Conservation (phyloP, 176 grass and related monocot species). For the Eleusine coracana region DNA sequence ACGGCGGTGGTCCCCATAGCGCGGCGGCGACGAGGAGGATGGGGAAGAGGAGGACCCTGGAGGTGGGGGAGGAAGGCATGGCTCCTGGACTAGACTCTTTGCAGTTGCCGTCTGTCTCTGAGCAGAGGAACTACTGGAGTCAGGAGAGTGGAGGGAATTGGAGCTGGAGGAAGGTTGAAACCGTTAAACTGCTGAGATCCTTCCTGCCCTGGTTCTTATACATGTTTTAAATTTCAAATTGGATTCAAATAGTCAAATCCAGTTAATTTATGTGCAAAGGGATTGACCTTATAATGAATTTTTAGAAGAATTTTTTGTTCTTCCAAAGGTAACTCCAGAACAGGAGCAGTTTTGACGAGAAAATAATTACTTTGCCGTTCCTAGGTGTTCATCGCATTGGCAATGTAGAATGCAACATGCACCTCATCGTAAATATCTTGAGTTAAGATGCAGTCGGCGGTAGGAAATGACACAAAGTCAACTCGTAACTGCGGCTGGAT, state of each 20-base stretch:
- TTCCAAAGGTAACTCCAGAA: not conserved
- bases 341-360: not conserved
- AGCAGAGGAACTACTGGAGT: not conserved
- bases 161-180: not conserved
- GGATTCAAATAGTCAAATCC: not conserved
- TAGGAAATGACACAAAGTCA: not conserved
- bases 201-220: not conserved
- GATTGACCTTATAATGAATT: not conserved
- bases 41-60: conserved; percentile 5
- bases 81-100: not conserved
- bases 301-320: too few relatives aligned
- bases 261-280: not conserved
- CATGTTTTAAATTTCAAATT: not conserved
- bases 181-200: not conserved
- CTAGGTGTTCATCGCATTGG: not conserved
- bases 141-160: not conserved
- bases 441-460: too few relatives aligned
- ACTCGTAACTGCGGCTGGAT: not conserved
- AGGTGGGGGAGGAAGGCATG: conserved; percentile 12
- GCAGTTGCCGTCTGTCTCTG: not conserved
- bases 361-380: too few relatives aligned
- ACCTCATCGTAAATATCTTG: not conserved
- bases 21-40: conserved; percentile 10
- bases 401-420: not conserved
- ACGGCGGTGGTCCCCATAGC: not conserved